phyloP scores from a whole-genome alignment of 176 grass and related monocot species.

The Pharus latifolius region DNA sequence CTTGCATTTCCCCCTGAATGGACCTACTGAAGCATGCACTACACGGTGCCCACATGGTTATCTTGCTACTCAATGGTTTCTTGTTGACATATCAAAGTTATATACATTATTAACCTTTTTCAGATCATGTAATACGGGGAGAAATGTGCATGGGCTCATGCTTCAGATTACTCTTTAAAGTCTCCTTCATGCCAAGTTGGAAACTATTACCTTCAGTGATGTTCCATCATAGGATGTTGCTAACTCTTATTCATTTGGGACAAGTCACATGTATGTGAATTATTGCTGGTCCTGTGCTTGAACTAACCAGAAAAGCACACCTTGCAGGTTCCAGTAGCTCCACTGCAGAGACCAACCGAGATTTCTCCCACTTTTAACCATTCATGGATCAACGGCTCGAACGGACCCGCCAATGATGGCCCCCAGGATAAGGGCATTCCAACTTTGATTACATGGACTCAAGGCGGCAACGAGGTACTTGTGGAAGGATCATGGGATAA shows the following conservation, averaged over 20 bases:
- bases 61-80: background rate
- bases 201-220: background rate
- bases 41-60: background rate
- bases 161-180: slow-evolving; percentile 4
- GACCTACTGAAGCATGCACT: background rate
- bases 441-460: slow-evolving; percentile 70
- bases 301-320: slow-evolving; percentile 10
- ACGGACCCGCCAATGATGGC: slow-evolving; percentile 7
- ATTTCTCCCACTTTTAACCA: slow-evolving; percentile 35
- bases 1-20: background rate
- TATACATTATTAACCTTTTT: background rate
- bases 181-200: background rate
- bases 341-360: slow-evolving; percentile 51
- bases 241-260: background rate
- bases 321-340: slow-evolving; percentile 64
- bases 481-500: slow-evolving; percentile 97
- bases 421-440: slow-evolving; percentile 54
- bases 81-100: background rate
- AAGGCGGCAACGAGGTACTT: slow-evolving; percentile 62
- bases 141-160: background rate
- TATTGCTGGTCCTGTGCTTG: background rate
- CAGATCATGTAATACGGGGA: background rate
- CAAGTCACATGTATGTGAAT: background rate
- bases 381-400: slow-evolving; percentile 32
- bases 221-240: background rate